Conservation (phyloP, 2,329 filamentous ascomycete genomes). For the Curvularia sp. region DNA sequence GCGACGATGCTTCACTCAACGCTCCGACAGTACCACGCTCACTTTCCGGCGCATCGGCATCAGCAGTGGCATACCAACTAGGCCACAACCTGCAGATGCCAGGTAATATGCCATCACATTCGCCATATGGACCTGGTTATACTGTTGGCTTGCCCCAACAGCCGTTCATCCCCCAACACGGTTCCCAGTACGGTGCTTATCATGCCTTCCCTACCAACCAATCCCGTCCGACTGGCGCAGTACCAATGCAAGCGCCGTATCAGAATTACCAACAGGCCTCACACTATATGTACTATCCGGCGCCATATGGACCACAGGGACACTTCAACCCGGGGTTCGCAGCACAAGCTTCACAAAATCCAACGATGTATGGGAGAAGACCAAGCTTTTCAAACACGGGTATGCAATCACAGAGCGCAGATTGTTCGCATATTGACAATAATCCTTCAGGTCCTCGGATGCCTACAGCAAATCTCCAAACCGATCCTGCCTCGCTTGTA, state of each 20-base stretch:
- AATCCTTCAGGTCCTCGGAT: slow-evolving; percentile 26
- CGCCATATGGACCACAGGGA: slow-evolving; percentile 41
- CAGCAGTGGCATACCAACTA: slow-evolving; percentile 51
- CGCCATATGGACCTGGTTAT: slow-evolving; percentile 38
- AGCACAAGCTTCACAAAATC: slow-evolving; percentile 33
- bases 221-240: slow-evolving; percentile 32
- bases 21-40: slow-evolving; percentile 39
- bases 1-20: slow-evolving; percentile 26
- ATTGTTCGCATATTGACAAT: slow-evolving; percentile 32
- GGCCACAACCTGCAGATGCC: slow-evolving; percentile 49
- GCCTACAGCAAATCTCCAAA: slow-evolving; percentile 19
- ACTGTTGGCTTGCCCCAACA: slow-evolving; percentile 38
- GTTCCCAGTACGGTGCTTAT: slow-evolving; percentile 34
- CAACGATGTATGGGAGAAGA: slow-evolving; percentile 41
- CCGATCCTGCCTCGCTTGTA: slow-evolving; percentile 26
- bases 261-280: slow-evolving; percentile 42
- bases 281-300: slow-evolving; percentile 47
- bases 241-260: slow-evolving; percentile 37
- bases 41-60: slow-evolving; percentile 49
- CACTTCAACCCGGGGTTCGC: slow-evolving; percentile 38
- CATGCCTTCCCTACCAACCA: slow-evolving; percentile 34
- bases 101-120: slow-evolving; percentile 31
- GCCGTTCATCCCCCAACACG: slow-evolving; percentile 36
- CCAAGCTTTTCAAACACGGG: slow-evolving; percentile 32
- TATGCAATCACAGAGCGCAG: slow-evolving; percentile 31